Percentiles rank a stretch among this genome's conserved stretches.
Evolutionary conservation across 2,329 filamentous ascomycete genomes (phyloP).

Genomic region (Fusarium phyllophilum): DNA sequence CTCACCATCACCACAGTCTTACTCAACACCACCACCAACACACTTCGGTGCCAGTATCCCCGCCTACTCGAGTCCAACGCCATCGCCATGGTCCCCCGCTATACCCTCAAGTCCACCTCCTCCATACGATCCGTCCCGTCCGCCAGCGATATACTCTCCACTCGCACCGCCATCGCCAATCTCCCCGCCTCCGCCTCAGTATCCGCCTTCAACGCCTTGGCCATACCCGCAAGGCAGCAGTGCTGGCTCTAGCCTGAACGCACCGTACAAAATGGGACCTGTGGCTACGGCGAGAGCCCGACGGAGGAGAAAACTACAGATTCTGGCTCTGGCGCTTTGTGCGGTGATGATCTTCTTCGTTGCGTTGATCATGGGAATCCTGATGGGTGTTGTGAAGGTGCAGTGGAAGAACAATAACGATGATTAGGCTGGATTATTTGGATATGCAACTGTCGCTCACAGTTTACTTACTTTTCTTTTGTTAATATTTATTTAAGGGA

Average conservation of each 20-base stretch:
- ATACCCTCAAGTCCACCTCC: conserved; percentile 42
- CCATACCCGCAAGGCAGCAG: conserved; percentile 32
- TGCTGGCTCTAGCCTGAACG: conserved; percentile 28
- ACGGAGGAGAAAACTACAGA: conserved; percentile 33
- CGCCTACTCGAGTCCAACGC: conserved; percentile 15
- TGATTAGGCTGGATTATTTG: neutral
- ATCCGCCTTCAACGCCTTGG: conserved; percentile 33
- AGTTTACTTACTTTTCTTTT: neutral
- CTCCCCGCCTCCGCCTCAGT: conserved; percentile 23
- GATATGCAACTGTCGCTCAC: neutral
- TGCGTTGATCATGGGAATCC: conserved; percentile 42
- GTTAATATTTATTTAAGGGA: neutral
- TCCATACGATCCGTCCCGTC: conserved; percentile 43
- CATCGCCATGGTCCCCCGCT: conserved; percentile 30
- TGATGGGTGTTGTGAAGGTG: conserved; percentile 42
- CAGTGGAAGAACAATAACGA: conserved; percentile 29
- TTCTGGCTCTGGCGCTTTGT: conserved; percentile 37
- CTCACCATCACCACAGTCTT: conserved; percentile 8
- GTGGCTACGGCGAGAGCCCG: conserved; percentile 36
- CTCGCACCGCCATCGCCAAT: conserved; percentile 21
- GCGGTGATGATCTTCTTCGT: conserved; percentile 40
- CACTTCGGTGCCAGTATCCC: conserved; percentile 20
- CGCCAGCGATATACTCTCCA: conserved; percentile 42
- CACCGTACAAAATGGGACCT: conserved; percentile 37
- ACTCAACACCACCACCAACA: conserved; percentile 20